These are phyloP conservation scores for Globisporangium mamillatum DNA, from an alignment of 352 stramenopile genomes.

Conservation along the genomic window DNA sequence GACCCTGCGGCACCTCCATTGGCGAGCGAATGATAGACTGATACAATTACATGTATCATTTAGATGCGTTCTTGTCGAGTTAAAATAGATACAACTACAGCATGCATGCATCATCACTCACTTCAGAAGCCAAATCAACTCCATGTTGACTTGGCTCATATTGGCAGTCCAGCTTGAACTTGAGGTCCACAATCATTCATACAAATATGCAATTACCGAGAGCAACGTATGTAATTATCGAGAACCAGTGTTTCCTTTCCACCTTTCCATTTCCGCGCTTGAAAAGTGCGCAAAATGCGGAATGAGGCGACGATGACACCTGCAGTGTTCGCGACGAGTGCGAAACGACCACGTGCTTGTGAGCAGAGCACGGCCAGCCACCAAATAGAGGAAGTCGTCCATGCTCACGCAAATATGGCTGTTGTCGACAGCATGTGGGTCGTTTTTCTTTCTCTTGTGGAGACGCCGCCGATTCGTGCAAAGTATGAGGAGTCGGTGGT, in stretches of 20 bases:
- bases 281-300: neutral
- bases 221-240: neutral
- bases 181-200: too few species aligned
- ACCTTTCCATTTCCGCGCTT: neutral
- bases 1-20: too few species aligned
- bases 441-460: slow-evolving; percentile 3
- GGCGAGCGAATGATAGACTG: too few species aligned
- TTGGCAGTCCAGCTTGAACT: too few species aligned
- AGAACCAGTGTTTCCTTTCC: neutral
- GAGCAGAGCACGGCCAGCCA: too few species aligned
- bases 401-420: neutral
- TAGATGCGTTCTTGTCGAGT: too few species aligned
- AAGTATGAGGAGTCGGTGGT: slow-evolving; percentile 1
- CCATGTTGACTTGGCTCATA: too few species aligned
- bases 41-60: too few species aligned
- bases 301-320: neutral
- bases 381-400: neutral
- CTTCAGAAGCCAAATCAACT: too few species aligned
- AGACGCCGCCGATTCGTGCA: neutral
- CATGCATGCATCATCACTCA: too few species aligned
- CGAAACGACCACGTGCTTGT: neutral
- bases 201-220: neutral
- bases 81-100: too few species aligned
- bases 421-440: neutral
- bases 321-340: neutral